Evolutionary conservation across 2,329 filamentous ascomycete genomes (phyloP).

Genomic region (Clonostachys solani): DNA sequence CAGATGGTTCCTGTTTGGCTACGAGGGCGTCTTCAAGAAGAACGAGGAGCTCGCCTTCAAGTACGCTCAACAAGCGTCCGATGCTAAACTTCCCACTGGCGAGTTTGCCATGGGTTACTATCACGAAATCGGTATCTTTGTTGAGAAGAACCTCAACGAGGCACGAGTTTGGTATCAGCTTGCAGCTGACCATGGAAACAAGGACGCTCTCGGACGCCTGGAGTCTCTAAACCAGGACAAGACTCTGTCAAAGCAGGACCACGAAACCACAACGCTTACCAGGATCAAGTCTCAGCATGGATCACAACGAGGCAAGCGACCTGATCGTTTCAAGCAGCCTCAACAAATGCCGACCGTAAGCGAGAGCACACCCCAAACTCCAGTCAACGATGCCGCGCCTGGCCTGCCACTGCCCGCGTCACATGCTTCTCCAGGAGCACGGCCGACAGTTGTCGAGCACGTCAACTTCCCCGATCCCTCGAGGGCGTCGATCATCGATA

Average conservation of each 20-base stretch:
- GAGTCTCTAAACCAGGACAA: constrained; percentile 81
- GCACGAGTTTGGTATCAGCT: constrained; percentile 87
- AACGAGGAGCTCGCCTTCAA: constrained; percentile 91
- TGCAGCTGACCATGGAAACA: constrained; percentile 86
- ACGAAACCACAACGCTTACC: constrained; percentile 85
- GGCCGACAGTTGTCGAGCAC: constrained; percentile 30
- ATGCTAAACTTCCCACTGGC: constrained; percentile 77
- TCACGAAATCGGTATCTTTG: constrained; percentile 91
- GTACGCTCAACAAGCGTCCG: constrained; percentile 84
- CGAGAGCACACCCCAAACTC: constrained; percentile 31
- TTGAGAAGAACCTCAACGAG: constrained; percentile 76
- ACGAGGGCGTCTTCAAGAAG: constrained; percentile 88
- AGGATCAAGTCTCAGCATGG: constrained; percentile 81
- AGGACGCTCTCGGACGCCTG: constrained; percentile 77
- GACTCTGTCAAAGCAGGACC: constrained; percentile 83
- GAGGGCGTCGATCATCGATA: constrained; percentile 26
- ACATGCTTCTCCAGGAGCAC: constrained; percentile 33
- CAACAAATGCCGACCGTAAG: constrained; percentile 45
- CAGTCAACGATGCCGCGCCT: constrained; percentile 10
- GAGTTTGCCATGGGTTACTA: constrained; percentile 98
- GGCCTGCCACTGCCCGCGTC: constrained; percentile 13
- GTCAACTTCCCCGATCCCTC: constrained; percentile 43
- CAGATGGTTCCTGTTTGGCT: constrained; percentile 97
- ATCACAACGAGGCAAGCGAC: constrained; percentile 59
- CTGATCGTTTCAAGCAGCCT: constrained; percentile 52